phyloP scores from a whole-genome alignment of 2,329 filamentous ascomycete genomes.

The Pseudocercospora vitis region DNA sequence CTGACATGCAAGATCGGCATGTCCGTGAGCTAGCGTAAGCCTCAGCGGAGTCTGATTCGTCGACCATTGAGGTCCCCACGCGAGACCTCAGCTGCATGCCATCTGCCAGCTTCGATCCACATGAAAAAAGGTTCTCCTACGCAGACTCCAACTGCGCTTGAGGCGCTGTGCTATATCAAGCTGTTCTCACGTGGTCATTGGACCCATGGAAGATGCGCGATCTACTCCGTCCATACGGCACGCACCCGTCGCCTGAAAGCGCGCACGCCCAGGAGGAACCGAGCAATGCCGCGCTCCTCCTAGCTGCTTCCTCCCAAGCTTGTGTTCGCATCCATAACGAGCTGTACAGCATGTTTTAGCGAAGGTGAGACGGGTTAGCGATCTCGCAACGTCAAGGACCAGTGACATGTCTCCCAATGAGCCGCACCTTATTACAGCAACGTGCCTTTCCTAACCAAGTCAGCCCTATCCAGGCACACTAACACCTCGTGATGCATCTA shows the following conservation, averaged over 20 bases:
- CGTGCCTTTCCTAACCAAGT: slow-evolving; percentile 1
- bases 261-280: slow-evolving; percentile 6
- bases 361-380: slow-evolving; percentile 16
- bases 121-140: slow-evolving; percentile 17
- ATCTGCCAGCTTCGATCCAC: slow-evolving; percentile 22
- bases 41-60: slow-evolving; percentile 4
- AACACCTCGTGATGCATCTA: slow-evolving; percentile 20
- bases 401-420: slow-evolving; percentile 12
- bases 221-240: slow-evolving; percentile 1
- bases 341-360: slow-evolving; percentile 15
- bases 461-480: background rate
- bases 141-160: slow-evolving; percentile 23
- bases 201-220: slow-evolving; percentile 5
- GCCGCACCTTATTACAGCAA: slow-evolving; percentile 26
- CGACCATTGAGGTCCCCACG: slow-evolving; percentile 4
- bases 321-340: slow-evolving; percentile 8
- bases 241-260: background rate
- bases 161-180: slow-evolving; percentile 27
- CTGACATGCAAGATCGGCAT: slow-evolving; percentile 11
- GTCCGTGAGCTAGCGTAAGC: slow-evolving; percentile 9
- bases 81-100: slow-evolving; percentile 18
- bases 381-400: slow-evolving; percentile 18
- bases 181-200: slow-evolving; percentile 20
- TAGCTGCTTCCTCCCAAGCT: slow-evolving; percentile 7
- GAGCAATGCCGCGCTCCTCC: slow-evolving; percentile 15